Evolutionary conservation across 2,329 filamentous ascomycete genomes (phyloP), one percentile per base, ranked within the genome.

Genomic region (Apiospora phragmitis): DNA sequence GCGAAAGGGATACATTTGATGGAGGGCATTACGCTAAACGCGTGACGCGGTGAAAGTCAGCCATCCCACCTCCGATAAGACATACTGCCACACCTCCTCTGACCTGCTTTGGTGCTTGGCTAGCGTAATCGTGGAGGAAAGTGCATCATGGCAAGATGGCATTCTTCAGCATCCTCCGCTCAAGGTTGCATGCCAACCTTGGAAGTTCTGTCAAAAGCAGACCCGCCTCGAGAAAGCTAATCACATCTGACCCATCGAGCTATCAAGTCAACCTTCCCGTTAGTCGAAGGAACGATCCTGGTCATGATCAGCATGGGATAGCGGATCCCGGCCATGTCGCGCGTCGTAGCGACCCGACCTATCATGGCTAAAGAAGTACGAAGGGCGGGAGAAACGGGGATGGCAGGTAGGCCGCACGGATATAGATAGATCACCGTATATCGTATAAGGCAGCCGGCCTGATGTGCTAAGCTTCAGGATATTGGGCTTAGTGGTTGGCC

Each of bases 21-120:
- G 76, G 77, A 75, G 72, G 75, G 72, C 75, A 72, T 73, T 73
- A 70, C 55, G 62, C 71, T 51, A 69, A 75, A 76, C 78, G 75
- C 77, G 77, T 80, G 78, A 80, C 77, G 76, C 74, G 73, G 73
- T 71, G 74, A 73, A 75, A 76, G 77, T 79, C 77, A 79, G 75
- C 75, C 76, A 79, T 76, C 75, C 77, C 74, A 75, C 76, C 77
- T 67, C 38, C 76, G 76, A 76, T 77, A 76, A 79, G 78, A 79
- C 78, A 79, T 71, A 70, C 76, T 79, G 70, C 74, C 77, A 79
- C 77, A 76, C 75, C 72, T 74, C 70, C 68, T 72, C 70, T 65
- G 45, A 65, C 51, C 68, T 69, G 70, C 66, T 71, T 73, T 42
- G 45, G 42, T 77, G 32, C 42, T 47, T 45, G 65, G 42, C 65